phyloP scores from a whole-genome alignment of 768 basidiomycete species.

The Suillus clintonianus region DNA sequence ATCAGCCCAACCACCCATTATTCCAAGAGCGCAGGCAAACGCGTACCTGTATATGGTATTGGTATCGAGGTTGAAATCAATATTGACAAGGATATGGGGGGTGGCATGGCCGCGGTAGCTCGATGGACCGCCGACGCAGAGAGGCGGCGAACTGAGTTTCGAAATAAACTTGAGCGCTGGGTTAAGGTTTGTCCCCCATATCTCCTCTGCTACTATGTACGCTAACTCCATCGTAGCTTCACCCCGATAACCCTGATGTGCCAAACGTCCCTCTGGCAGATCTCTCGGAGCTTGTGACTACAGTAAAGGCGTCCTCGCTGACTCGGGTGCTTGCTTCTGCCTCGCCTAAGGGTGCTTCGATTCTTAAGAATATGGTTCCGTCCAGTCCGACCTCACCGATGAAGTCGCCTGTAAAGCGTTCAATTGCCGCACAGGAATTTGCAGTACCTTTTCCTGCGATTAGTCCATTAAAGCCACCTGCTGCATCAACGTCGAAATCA shows the following conservation, averaged over 20 bases:
- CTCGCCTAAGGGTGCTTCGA: conserved; percentile 59
- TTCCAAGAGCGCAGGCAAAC: conserved; percentile 62
- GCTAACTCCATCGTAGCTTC: conserved; percentile 45
- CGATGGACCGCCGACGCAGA: conserved; percentile 80
- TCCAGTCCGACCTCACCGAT: conserved; percentile 38
- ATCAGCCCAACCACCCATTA: conserved; percentile 73
- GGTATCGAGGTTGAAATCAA: conserved; percentile 89
- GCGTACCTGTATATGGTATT: conserved; percentile 80
- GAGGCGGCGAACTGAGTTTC: conserved; percentile 57
- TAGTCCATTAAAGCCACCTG: conserved; percentile 33
- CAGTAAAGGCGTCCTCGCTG: conserved; percentile 62
- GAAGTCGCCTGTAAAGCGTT: conserved; percentile 33
- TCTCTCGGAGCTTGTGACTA: conserved; percentile 57
- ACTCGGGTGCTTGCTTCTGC: conserved; percentile 72
- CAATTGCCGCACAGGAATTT: conserved; percentile 12
- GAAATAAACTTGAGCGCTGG: conserved; percentile 66
- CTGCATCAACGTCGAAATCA: conserved; percentile 48
- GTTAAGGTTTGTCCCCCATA: conserved; percentile 43
- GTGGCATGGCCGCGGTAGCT: conserved; percentile 88
- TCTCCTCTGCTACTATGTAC: background rate
- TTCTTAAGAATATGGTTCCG: conserved; percentile 32
- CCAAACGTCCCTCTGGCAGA: conserved; percentile 67
- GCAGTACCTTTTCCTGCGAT: conserved; percentile 46
- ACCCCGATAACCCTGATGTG: conserved; percentile 41
- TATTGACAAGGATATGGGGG: conserved; percentile 75